Base-by-base conservation (phyloP, 208 protist species). In the Trypanosoma caninum region DNA sequence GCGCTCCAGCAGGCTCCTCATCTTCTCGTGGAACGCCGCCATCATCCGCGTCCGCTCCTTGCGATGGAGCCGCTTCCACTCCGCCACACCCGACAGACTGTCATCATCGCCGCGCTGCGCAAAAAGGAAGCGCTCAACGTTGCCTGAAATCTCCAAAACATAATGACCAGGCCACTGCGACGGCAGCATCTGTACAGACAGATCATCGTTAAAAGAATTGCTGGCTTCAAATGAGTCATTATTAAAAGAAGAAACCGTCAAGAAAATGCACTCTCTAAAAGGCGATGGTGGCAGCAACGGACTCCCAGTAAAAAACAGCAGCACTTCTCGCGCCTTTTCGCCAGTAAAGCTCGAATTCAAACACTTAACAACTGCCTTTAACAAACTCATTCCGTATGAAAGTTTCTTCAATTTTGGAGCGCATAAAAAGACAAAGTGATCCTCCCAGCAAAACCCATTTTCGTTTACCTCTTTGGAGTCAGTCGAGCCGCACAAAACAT, bases 221-320 rank as follows among this genome's bases (percentile, higher is more conserved):
- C 41, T 20, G n/a, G 11, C 41, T 6, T 45, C 9, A 6, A 18
- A 7, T 7, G 14, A 20, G 16, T 6, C 7, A 9, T 22, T 18
- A 20, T 18, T 45, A 18, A 20, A 5, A 18, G 13, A 28, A 9
- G 18, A 4, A 40, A 55, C 35, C 25, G 3, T 41, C 31, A 55
- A 40, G 4, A 55, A 4, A 4, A 55, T 25, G 40, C 31, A 55
- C 4, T 79, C 67, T n/a, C 52, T 61, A 35, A 71, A 63, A 27
- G 60, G 28, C 22, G 23, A 23, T 22, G 38, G 6, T 2, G 73
- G 66, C 40, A 79, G 57, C 37, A 59, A 46, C 23, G 56, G 34
- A 33, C 73, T 48, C 1, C 80, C 80, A 0, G 74, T 87, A 30
- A 83, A 74, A 60, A 87, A 79, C 20, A 72, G 64, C 47, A 87